A percentile compares a stretch with the other conserved stretches of the same genome.
phyloP scores from a whole-genome alignment of 441 rosid species.

The Isatis lusitanica region DNA sequence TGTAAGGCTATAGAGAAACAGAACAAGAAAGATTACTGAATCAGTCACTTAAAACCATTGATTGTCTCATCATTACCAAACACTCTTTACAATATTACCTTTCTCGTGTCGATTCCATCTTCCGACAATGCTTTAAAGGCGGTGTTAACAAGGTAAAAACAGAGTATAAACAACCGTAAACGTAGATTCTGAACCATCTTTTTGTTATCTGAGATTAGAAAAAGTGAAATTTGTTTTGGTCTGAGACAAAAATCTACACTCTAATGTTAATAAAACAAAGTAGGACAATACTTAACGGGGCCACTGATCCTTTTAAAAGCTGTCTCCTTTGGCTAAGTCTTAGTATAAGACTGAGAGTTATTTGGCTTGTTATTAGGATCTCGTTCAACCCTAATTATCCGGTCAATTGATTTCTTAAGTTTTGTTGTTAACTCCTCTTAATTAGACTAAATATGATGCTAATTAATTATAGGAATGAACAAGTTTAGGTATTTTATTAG shows the following conservation, averaged over 20 bases:
- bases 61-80: not conserved
- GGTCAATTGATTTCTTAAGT: not conserved
- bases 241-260: not conserved
- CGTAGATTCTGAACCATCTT: slow-evolving; percentile 32
- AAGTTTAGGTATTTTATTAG: slow-evolving; percentile 20
- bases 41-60: not conserved
- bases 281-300: not conserved
- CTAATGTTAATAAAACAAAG: slow-evolving; percentile 19
- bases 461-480: not conserved
- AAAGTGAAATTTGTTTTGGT: not conserved
- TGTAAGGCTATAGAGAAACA: slow-evolving; percentile 47
- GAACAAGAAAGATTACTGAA: not conserved
- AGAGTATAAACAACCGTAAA: slow-evolving; percentile 29
- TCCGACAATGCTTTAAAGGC: slow-evolving; percentile 36
- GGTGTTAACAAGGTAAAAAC: slow-evolving; percentile 37
- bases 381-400: not conserved
- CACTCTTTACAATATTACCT: slow-evolving; percentile 18
- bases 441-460: not conserved
- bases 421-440: not conserved
- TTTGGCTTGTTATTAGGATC: slow-evolving; percentile 38
- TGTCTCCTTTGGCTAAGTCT: slow-evolving; percentile 16
- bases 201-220: slow-evolving; percentile 12
- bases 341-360: slow-evolving; percentile 8
- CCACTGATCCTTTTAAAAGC: slow-evolving; percentile 13
- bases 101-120: slow-evolving; percentile 46